Evolutionary conservation across 495 filamentous ascomycete genomes (phyloP), one percentile per base, ranked within the genome.

Genomic region (Penicillium coprophilum): DNA sequence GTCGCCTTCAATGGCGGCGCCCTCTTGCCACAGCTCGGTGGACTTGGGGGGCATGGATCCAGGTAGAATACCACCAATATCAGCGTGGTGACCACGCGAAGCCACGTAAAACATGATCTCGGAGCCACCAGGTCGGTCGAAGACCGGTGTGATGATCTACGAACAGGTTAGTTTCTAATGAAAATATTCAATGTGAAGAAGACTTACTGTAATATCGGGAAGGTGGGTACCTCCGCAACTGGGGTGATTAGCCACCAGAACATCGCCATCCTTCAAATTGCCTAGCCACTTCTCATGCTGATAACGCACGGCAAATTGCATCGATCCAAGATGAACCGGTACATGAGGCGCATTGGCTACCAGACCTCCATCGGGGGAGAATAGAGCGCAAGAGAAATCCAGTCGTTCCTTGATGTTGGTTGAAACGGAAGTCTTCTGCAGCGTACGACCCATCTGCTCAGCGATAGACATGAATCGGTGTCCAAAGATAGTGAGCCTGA

Each of bases 391-490:
- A 2, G 92, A 96, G 61, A 97, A 98, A 64, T 98, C 94, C 5
- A 98, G 82, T 2, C 94, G 86, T 71, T 98, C 94, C 65, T 98
- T 98, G 64, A 98, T 94, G 66, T 98, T 98, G 5, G 94, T 98
- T 55, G 90, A 95, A 46, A 98, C 94, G 59, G 90, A 93, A 0
- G 94, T 98, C 80, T 97, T 98, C 62, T 97, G 94, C 27, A 98
- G 77, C 3, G 94, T 92, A 51, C 91, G 79, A 5, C 94, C 94
- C 93, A 97, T 97, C 69, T 97, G 93, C 72, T 98, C 94, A 4
- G 94, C 94, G 66, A 98, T 97, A 12, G 93, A 92, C 94, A 98
- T 98, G 76, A 98, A 98, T 1, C 94, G 80, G 69, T 98, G 92
- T 1, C 91, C 91, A 63, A 98, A 98, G 56, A 98, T 95, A 67